Evolutionary conservation across 352 stramenopile species (phyloP), one percentile per base, ranked within the genome.

Genomic region (Globisporangium polare): DNA sequence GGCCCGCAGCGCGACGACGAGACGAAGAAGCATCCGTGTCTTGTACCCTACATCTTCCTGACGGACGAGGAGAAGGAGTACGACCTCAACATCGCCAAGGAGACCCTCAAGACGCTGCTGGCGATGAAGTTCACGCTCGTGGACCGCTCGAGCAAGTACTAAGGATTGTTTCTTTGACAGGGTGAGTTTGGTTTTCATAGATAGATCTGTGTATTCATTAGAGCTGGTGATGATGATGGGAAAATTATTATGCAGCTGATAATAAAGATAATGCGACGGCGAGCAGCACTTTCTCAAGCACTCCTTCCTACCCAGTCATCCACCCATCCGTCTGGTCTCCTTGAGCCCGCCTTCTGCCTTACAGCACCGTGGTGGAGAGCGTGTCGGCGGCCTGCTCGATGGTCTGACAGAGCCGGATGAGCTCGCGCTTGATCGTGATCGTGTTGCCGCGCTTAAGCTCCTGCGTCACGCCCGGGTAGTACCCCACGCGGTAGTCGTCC

Each of bases 21-120:
- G 45, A 52, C 72, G 37, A 94, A 93, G 73, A 94, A 94, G 63
- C 86, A 95, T 45, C 80, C 78, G 43, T 94, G 86, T 42, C 75
- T 95, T 8, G 86, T 95, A 64, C 86, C 86, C 15, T 95, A 95
- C 62, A 86, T 95, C 46, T 95, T 94, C 64, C 69, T 95, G n/a
- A 93, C 85, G 15, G 85, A 95, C 52, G 85, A 92, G 5, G 86
- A 95, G 58, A 94, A 95, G 60, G 85, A 94, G 58, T 94, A 93
- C 68, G 86, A 95, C 65, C 71, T 94, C 43, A 95, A 94, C 60
- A 95, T 92, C 57, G 86, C 86, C 26, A 89, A 86, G 60, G 85
- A 92, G 63, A 95, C 86, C 39, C 79, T 94, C 62, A 95, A 95
- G 78, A 95, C 83, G 52, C 75, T 95, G 17, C 73, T 94, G 26